These are phyloP conservation scores for Globisporangium uncinulatum DNA, from an alignment of 352 stramenopile species.

Conservation along the genomic window DNA sequence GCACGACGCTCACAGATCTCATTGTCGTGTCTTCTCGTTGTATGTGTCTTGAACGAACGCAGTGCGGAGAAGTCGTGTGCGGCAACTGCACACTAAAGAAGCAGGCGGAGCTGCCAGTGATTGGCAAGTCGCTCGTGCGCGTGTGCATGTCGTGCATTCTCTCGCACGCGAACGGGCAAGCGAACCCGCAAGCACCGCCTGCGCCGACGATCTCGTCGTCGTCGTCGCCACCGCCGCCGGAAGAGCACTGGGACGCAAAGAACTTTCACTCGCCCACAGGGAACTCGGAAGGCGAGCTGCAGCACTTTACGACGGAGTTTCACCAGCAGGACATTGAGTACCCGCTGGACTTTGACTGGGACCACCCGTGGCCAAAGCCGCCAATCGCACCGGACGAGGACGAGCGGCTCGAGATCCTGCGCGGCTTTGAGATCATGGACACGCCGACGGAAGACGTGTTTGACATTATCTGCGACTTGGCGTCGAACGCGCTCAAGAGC, in stretches of 20 bases:
- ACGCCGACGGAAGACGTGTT: constrained; percentile 83
- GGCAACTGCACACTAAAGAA: constrained; percentile 87
- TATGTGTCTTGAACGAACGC: not conserved
- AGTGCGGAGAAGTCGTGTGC: constrained; percentile 87
- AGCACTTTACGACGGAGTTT: constrained; percentile 73
- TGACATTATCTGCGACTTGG: constrained; percentile 86
- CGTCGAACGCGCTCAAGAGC: constrained; percentile 82
- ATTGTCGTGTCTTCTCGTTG: not conserved
- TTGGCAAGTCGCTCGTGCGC: constrained; percentile 75
- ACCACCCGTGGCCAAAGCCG: constrained; percentile 84
- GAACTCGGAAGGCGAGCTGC: constrained; percentile 72
- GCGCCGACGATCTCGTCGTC: constrained; percentile 31
- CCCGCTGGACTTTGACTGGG: constrained; percentile 84
- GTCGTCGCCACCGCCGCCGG: constrained; percentile 36
- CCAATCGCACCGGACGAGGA: constrained; percentile 59
- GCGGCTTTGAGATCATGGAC: constrained; percentile 85
- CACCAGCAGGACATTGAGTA: constrained; percentile 82
- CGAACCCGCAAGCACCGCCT: constrained; percentile 60
- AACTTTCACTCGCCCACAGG: constrained; percentile 79
- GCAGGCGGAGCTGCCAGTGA: constrained; percentile 78
- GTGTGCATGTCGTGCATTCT: constrained; percentile 90
- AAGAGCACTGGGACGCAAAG: constrained; percentile 68
- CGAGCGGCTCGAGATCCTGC: constrained; percentile 72
- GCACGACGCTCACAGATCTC: not conserved
- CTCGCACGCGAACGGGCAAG: constrained; percentile 72